Evolutionary conservation across 2,329 filamentous ascomycete species (phyloP).

Genomic region (Ophiostoma perfectum): DNA sequence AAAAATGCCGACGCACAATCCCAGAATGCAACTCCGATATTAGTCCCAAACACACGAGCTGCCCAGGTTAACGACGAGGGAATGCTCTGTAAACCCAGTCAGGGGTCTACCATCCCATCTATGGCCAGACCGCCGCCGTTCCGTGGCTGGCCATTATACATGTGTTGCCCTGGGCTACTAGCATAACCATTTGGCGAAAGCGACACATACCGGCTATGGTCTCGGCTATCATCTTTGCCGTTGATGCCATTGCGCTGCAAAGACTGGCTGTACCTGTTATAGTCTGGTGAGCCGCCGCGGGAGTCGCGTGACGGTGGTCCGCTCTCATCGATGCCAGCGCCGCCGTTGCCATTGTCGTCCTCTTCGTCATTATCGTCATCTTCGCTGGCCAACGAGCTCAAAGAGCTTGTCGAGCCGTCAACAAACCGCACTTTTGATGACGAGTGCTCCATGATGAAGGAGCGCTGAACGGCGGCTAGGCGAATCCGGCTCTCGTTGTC

Average conservation of each 20-base stretch:
- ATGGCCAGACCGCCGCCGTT: background rate
- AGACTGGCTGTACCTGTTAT: background rate
- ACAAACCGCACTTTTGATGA: conserved; percentile 23
- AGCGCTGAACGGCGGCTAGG: conserved; percentile 46
- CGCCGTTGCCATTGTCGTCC: conserved; percentile 1
- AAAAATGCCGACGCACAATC: background rate
- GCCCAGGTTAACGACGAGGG: no score
- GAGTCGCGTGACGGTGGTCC: background rate
- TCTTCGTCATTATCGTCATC: background rate
- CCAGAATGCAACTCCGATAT: background rate
- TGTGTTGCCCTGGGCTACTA: no score
- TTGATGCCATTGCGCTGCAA: background rate
- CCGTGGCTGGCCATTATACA: no score
- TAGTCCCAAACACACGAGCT: background rate
- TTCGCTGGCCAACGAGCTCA: conserved; percentile 35
- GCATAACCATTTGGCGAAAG: background rate
- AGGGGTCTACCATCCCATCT: background rate
- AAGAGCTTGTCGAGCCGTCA: conserved; percentile 21
- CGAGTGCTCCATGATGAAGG: conserved; percentile 41
- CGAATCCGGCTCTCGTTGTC: conserved; percentile 50
- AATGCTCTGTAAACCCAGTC: background rate
- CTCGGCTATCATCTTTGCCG: background rate
- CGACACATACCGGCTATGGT: background rate
- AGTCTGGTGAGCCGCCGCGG: background rate
- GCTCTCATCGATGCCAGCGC: background rate